These are phyloP conservation scores for Rhizopogon sp. DNA, from an alignment of 768 basidiomycete species.

Conservation along the genomic window DNA sequence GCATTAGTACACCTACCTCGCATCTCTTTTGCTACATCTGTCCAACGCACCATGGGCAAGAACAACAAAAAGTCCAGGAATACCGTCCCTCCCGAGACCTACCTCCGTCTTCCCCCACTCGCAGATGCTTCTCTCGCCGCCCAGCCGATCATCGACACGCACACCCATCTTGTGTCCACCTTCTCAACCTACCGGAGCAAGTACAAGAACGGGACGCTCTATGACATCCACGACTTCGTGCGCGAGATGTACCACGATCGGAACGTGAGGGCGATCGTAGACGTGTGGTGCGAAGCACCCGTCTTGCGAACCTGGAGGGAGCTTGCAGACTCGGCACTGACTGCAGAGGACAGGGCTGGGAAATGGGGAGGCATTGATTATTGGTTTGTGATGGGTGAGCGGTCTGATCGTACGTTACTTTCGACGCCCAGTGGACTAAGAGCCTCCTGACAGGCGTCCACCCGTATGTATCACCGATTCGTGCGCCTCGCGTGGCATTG, in stretches of 20 bases:
- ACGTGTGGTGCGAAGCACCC: constrained; percentile 88
- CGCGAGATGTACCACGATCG: constrained; percentile 52
- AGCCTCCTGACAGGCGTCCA: constrained; percentile 52
- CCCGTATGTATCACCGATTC: constrained; percentile 43
- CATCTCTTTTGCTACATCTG: constrained; percentile 35
- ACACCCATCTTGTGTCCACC: constrained; percentile 79
- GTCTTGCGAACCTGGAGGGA: constrained; percentile 59
- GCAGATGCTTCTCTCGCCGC: constrained; percentile 6
- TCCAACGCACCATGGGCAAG: constrained; percentile 36
- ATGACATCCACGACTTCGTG: constrained; percentile 65
- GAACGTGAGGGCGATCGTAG: constrained; percentile 64
- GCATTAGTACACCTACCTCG: constrained; percentile 5
- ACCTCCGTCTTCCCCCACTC: constrained; percentile 29
- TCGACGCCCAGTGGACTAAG: background rate
- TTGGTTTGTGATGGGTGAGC: constrained; percentile 78
- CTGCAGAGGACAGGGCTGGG: constrained; percentile 36
- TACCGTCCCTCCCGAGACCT: constrained; percentile 24
- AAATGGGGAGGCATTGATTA: constrained; percentile 72
- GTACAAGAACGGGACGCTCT: constrained; percentile 53
- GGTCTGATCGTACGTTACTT: background rate
- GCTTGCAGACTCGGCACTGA: constrained; percentile 66
- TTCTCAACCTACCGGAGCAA: constrained; percentile 55
- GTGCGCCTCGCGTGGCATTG: background rate
- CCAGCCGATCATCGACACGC: constrained; percentile 68
- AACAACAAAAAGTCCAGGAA: constrained; percentile 24